Evolutionary conservation across 768 basidiomycete species (phyloP).

Genomic region (Mrakia gelida): DNA sequence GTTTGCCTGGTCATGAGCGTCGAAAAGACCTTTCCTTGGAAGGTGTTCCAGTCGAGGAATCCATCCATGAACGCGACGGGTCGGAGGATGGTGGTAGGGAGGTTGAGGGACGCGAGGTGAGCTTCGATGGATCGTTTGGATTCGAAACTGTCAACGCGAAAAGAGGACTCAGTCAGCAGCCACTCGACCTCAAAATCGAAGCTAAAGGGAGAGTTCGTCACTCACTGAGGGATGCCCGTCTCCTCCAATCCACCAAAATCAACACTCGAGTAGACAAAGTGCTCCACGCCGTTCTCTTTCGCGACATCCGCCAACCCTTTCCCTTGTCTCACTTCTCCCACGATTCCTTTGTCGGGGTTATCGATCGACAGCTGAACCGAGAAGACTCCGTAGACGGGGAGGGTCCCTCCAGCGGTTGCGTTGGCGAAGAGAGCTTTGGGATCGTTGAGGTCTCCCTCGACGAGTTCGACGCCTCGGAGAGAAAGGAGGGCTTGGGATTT

Average conservation of each 20-base stretch:
- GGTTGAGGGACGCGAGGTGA: background rate
- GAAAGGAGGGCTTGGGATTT: background rate
- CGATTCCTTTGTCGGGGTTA: slow-evolving; percentile 3
- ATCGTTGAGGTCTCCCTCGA: slow-evolving; percentile 7
- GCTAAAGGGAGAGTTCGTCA: background rate
- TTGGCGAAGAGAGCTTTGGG: background rate
- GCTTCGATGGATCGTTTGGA: background rate
- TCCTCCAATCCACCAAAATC: background rate
- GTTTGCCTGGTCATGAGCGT: background rate
- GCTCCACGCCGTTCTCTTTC: background rate
- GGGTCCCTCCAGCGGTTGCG: background rate
- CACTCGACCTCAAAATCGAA: too few species aligned
- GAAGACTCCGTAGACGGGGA: slow-evolving; percentile 4
- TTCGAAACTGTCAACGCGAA: background rate
- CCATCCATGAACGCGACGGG: background rate
- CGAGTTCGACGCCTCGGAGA: slow-evolving; percentile 1
- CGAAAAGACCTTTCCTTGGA: background rate
- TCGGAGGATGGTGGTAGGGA: background rate
- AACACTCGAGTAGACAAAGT: background rate
- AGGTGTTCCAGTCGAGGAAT: background rate
- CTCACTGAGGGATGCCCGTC: background rate
- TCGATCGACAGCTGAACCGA: background rate
- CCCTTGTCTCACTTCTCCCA: background rate
- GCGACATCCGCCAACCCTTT: background rate
- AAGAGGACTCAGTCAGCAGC: background rate